Evolutionary conservation across 164 flowering plant species (phyloP).

Genomic region (Umbilicus rupestris): DNA sequence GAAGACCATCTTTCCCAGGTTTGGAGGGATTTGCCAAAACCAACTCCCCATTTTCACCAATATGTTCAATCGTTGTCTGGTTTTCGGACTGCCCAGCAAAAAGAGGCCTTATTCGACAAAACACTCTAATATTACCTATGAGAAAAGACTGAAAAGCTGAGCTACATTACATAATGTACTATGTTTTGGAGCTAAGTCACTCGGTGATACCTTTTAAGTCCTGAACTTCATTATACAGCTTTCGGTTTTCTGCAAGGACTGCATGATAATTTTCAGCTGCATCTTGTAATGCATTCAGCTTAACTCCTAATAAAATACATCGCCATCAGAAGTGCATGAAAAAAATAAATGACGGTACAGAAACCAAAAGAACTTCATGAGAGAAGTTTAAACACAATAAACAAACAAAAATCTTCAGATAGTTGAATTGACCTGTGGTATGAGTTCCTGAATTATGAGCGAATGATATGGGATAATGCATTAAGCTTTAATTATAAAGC

Average conservation of each 20-base stretch:
- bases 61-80: constrained; percentile 48
- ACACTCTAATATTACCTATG: constrained; percentile 87
- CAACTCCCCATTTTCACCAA: constrained; percentile 86
- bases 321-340: no score
- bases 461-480: neutral
- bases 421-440: neutral
- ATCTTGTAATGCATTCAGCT: constrained; percentile 47
- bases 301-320: constrained; percentile 33
- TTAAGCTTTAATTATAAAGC: neutral
- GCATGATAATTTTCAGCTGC: constrained; percentile 68
- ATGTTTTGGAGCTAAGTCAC: neutral
- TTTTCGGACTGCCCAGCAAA: constrained; percentile 55
- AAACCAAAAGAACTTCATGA: neutral
- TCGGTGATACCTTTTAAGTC: constrained; percentile 68
- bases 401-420: neutral
- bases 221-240: constrained; percentile 83
- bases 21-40: constrained; percentile 65
- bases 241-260: constrained; percentile 76
- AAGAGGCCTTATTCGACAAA: constrained; percentile 83
- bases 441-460: neutral
- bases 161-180: neutral
- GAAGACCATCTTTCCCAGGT: constrained; percentile 66
- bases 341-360: neutral
- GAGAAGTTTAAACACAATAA: neutral
- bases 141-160: constrained; percentile 11